These are phyloP conservation scores for Prunella vulgaris DNA, from an alignment of 257 asterid genomes.

Conservation along the genomic window DNA sequence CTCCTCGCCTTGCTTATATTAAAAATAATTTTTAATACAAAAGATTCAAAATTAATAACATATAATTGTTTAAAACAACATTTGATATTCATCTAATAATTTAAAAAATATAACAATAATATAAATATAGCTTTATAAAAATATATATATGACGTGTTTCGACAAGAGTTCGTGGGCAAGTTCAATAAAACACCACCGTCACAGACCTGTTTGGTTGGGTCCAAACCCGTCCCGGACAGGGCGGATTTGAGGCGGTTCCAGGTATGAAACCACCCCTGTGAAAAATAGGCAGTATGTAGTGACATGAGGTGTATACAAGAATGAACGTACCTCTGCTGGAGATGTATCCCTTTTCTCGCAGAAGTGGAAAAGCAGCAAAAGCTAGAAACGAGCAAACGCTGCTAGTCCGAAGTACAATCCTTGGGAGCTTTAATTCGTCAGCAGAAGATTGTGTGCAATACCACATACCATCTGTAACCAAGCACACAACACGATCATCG, in stretches of 20 bases:
- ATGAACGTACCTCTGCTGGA: slow-evolving; percentile 20
- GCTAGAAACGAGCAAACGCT: slow-evolving; percentile 27
- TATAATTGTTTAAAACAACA: neutral
- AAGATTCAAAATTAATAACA: too few relatives aligned
- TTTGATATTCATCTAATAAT: neutral
- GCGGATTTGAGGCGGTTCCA: too few relatives aligned
- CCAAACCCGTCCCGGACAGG: too few relatives aligned
- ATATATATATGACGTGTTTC: too few relatives aligned
- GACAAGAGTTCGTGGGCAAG: too few relatives aligned
- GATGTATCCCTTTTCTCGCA: slow-evolving; percentile 23
- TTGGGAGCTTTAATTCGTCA: slow-evolving; percentile 30
- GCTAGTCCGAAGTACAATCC: slow-evolving; percentile 33
- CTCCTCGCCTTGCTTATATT: too few relatives aligned
- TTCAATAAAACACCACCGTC: too few relatives aligned
- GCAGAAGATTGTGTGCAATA: slow-evolving; percentile 33
- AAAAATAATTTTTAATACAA: too few relatives aligned
- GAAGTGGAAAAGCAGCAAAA: slow-evolving; percentile 14
- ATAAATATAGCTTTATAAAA: too few relatives aligned
- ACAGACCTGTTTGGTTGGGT: too few relatives aligned
- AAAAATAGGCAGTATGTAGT: neutral
- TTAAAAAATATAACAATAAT: too few relatives aligned
- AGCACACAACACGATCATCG: neutral
- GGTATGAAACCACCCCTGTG: neutral
- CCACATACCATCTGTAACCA: slow-evolving; percentile 26
- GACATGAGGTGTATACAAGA: neutral